Percentiles rank a stretch among this genome's conserved stretches.
These are phyloP conservation scores for Ceratobasidium sp. DNA, from an alignment of 1,284 basidiomycete species.

Conservation along the genomic window DNA sequence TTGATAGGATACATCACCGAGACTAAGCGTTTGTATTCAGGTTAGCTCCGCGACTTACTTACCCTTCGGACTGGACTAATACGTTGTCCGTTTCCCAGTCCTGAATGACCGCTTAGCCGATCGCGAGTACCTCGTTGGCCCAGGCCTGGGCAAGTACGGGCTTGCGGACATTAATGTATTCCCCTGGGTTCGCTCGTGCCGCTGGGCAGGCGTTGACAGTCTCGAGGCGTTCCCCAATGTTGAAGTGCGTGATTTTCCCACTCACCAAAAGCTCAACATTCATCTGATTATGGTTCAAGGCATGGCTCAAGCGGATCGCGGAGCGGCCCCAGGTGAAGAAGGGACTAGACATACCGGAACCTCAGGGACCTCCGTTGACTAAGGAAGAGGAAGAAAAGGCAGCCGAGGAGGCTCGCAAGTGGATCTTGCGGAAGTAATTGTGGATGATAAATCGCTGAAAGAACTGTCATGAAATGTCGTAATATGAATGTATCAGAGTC, in stretches of 20 bases:
- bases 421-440: conserved; percentile 38
- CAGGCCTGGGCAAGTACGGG: conserved; percentile 70
- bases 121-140: conserved; percentile 76
- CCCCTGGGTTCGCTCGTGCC: conserved; percentile 65
- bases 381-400: conserved; percentile 47
- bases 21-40: conserved; percentile 74
- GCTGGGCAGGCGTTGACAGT: conserved; percentile 63
- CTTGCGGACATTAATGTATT: conserved; percentile 73
- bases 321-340: conserved; percentile 58
- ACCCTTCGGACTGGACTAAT: no score
- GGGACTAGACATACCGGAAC: conserved; percentile 42
- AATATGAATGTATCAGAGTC: no score
- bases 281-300: conserved; percentile 47
- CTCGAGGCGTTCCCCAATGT: conserved; percentile 69
- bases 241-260: conserved; percentile 59
- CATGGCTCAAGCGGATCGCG: conserved; percentile 60
- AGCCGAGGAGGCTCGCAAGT: conserved; percentile 40
- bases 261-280: background rate
- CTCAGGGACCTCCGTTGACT: conserved; percentile 22
- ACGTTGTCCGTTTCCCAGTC: conserved; percentile 56
- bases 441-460: no score
- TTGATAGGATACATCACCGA: conserved; percentile 76
- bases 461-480: no score
- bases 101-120: conserved; percentile 73
- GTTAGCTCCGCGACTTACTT: background rate